Evolutionary conservation across 371 early-diverging fungal species (phyloP).

Genomic region (Umbelopsis sp.): DNA sequence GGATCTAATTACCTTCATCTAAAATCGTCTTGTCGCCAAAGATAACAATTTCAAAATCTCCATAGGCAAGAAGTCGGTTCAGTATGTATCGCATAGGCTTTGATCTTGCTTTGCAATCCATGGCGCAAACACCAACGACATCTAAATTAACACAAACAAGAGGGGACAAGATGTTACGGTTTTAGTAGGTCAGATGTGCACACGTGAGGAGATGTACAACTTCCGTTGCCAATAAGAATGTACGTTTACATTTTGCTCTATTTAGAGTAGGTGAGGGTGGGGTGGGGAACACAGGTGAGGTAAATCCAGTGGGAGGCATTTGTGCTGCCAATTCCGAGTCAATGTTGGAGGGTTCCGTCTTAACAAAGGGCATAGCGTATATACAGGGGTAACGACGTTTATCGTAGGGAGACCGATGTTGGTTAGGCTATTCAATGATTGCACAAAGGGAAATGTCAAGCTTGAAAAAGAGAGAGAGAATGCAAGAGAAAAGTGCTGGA

Average conservation of each 20-base stretch:
- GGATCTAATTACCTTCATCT: slow-evolving; percentile 75
- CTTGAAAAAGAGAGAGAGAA: background rate
- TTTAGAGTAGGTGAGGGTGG: slow-evolving; percentile 8
- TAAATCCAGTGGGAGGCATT: slow-evolving; percentile 3
- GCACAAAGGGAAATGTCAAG: background rate
- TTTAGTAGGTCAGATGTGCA: slow-evolving; percentile 14
- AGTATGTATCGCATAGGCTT: slow-evolving; percentile 97
- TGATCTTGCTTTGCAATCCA: slow-evolving; percentile 94
- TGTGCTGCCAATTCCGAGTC: slow-evolving; percentile 5
- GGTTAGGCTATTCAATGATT: background rate
- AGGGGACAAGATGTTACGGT: background rate
- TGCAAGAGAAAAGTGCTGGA: background rate
- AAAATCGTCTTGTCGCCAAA: slow-evolving; percentile 97
- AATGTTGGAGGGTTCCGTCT: background rate
- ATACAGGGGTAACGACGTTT: background rate
- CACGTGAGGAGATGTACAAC: slow-evolving; percentile 15
- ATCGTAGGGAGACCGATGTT: background rate
- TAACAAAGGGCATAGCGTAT: background rate
- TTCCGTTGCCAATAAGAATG: slow-evolving; percentile 5
- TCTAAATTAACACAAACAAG: slow-evolving; percentile 36
- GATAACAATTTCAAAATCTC: slow-evolving; percentile 85
- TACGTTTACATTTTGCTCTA: slow-evolving; percentile 9
- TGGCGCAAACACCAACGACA: slow-evolving; percentile 89
- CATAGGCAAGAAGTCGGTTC: slow-evolving; percentile 74
- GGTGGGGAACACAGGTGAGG: slow-evolving; percentile 8